These are phyloP conservation scores for Solanum megistacrolobum DNA, from an alignment of 257 asterid genomes.

Conservation along the genomic window DNA sequence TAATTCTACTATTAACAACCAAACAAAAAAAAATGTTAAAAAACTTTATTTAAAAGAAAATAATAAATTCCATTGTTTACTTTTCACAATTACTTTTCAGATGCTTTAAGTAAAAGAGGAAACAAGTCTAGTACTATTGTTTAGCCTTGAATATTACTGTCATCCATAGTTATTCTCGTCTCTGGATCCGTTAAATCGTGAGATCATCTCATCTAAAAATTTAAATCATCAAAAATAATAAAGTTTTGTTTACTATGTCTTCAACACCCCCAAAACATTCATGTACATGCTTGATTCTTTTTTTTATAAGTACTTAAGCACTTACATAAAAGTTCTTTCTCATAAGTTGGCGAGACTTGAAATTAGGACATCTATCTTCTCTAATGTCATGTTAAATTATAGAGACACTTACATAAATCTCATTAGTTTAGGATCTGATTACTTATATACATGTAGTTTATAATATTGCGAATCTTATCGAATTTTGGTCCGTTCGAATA, in stretches of 20 bases:
- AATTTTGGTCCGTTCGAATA: too few species aligned
- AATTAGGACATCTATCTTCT: neutral
- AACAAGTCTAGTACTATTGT: neutral
- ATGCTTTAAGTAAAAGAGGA: neutral
- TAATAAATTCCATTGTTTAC: neutral
- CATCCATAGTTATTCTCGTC: neutral
- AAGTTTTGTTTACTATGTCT: neutral
- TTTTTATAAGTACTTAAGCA: neutral
- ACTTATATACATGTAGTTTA: too few species aligned
- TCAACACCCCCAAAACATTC: neutral
- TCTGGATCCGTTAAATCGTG: neutral
- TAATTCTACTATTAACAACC: neutral
- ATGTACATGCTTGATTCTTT: neutral
- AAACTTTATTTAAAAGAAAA: neutral
- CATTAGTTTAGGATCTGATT: too few species aligned
- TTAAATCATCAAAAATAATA: neutral
- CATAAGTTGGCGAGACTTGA: neutral
- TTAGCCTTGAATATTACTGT: neutral
- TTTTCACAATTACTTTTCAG: neutral
- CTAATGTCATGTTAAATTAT: neutral
- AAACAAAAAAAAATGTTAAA: neutral
- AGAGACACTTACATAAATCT: too few species aligned
- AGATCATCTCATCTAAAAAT: neutral
- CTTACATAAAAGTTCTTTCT: neutral
- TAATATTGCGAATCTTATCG: too few species aligned